These are phyloP conservation scores for Teratosphaeria viscida DNA, from an alignment of 2,329 filamentous ascomycete genomes.

Conservation along the genomic window DNA sequence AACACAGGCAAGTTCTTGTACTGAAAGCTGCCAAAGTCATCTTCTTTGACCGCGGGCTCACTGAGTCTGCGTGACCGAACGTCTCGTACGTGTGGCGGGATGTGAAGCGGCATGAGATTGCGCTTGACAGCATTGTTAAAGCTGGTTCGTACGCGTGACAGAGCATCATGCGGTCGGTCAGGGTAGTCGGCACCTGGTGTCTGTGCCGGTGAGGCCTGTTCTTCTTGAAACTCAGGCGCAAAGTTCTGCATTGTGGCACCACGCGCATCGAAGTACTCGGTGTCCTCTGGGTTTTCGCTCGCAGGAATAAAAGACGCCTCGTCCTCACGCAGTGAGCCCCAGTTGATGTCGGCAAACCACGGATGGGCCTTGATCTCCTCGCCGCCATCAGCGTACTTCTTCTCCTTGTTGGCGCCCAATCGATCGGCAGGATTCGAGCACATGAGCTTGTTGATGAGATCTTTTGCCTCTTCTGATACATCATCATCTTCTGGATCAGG, in stretches of 20 bases:
- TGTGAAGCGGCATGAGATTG: slow-evolving; percentile 87
- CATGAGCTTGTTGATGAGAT: slow-evolving; percentile 86
- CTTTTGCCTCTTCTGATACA: slow-evolving; percentile 78
- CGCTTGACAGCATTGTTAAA: slow-evolving; percentile 70
- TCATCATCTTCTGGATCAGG: slow-evolving; percentile 60
- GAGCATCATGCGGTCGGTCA: slow-evolving; percentile 85
- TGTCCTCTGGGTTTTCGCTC: slow-evolving; percentile 89
- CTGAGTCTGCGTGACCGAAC: slow-evolving; percentile 77
- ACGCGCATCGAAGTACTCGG: slow-evolving; percentile 90
- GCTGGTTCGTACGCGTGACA: slow-evolving; percentile 80
- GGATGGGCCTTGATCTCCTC: slow-evolving; percentile 81
- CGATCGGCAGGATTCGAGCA: slow-evolving; percentile 73
- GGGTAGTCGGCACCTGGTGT: slow-evolving; percentile 66
- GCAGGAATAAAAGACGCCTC: slow-evolving; percentile 92
- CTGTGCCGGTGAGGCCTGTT: slow-evolving; percentile 60
- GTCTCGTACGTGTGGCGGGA: slow-evolving; percentile 91
- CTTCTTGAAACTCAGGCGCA: slow-evolving; percentile 87
- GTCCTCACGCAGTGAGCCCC: slow-evolving; percentile 85
- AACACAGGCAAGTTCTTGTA: slow-evolving; percentile 96
- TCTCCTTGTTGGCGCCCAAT: slow-evolving; percentile 74
- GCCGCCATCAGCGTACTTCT: slow-evolving; percentile 73
- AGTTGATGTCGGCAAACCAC: slow-evolving; percentile 82
- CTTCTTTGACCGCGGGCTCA: slow-evolving; percentile 66
- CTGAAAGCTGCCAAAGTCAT: slow-evolving; percentile 92
- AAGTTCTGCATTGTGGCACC: slow-evolving; percentile 90